Conservation (phyloP, 768 basidiomycete genomes). For the Agaricus subrufescens region DNA sequence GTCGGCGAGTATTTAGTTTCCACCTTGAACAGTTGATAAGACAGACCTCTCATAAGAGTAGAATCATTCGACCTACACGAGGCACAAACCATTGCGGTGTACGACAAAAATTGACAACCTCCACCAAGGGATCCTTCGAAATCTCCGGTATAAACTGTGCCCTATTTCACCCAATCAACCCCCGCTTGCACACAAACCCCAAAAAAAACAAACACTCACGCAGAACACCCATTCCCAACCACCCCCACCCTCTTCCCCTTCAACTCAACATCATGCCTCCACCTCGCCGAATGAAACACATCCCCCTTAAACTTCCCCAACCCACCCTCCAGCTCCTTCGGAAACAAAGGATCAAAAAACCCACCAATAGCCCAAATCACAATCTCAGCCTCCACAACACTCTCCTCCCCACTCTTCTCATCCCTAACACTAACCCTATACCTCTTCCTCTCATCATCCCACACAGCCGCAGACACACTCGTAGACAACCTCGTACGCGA, state of each 20-base stretch:
- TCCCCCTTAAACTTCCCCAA: constrained; percentile 42
- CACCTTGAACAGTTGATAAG: constrained; percentile 18
- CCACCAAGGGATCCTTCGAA: constrained; percentile 40
- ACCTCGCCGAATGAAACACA: constrained; percentile 49
- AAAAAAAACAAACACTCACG: constrained; percentile 29
- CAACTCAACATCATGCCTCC: constrained; percentile 51
- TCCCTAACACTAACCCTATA: constrained; percentile 38
- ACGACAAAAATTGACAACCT: constrained; percentile 55
- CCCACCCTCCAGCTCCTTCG: constrained; percentile 35
- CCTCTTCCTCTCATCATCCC: constrained; percentile 38
- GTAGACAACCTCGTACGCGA: constrained; percentile 38
- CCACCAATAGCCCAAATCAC: constrained; percentile 48
- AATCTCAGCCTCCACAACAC: constrained; percentile 34
- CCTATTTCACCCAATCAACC: constrained; percentile 22
- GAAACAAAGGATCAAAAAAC: constrained; percentile 42
- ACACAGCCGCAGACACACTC: constrained; percentile 34
- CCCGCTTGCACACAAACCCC: neutral
- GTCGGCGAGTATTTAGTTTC: constrained; percentile 37
- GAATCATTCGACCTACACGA: constrained; percentile 31
- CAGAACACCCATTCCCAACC: constrained; percentile 61
- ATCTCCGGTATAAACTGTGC: constrained; percentile 59
- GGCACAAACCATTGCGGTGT: constrained; percentile 56
- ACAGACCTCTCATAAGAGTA: neutral
- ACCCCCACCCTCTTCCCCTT: constrained; percentile 52
- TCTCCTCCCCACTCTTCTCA: constrained; percentile 28